A percentile compares a stretch with the other conserved stretches of the same genome.
These are phyloP conservation scores for Wakefieldia striispora DNA, from an alignment of 768 basidiomycete species.

Conservation along the genomic window DNA sequence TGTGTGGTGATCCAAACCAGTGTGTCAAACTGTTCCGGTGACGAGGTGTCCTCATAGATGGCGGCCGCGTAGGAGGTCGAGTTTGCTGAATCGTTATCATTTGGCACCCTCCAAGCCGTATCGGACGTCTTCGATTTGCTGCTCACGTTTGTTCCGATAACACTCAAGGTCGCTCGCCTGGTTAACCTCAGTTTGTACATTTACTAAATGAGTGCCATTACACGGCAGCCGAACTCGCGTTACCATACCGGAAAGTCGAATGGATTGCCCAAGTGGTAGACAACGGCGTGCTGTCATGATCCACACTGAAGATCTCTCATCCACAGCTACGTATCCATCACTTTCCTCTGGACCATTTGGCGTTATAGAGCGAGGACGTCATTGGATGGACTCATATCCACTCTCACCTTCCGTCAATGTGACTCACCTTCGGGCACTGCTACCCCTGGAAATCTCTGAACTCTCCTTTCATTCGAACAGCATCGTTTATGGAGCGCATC, in stretches of 20 bases:
- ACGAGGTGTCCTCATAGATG: neutral
- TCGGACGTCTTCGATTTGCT: conserved; percentile 8
- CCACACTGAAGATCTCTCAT: neutral
- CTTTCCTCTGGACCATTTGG: conserved; percentile 2
- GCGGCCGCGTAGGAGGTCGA: neutral
- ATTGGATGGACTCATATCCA: too few relatives aligned
- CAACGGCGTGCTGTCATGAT: conserved; percentile 5
- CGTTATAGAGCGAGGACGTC: too few relatives aligned
- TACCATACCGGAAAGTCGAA: conserved; percentile 30
- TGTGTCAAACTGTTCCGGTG: neutral
- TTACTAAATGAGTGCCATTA: conserved; percentile 8
- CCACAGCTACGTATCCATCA: conserved; percentile 7
- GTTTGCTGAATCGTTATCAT: neutral
- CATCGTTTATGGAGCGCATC: conserved; percentile 1
- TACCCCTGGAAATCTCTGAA: too few relatives aligned
- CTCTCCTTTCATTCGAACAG: too few relatives aligned
- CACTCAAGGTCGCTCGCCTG: conserved; percentile 24
- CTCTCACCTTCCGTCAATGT: too few relatives aligned
- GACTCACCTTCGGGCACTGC: too few relatives aligned
- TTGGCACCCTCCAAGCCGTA: conserved; percentile 15
- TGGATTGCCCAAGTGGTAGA: conserved; percentile 31
- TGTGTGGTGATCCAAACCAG: too few relatives aligned
- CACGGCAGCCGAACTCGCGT: conserved; percentile 7
- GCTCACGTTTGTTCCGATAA: conserved; percentile 13
- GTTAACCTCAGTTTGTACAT: conserved; percentile 25